These are phyloP conservation scores for Aspergillus transmontanensis DNA, from an alignment of 2,329 filamentous ascomycete species.

Conservation along the genomic window DNA sequence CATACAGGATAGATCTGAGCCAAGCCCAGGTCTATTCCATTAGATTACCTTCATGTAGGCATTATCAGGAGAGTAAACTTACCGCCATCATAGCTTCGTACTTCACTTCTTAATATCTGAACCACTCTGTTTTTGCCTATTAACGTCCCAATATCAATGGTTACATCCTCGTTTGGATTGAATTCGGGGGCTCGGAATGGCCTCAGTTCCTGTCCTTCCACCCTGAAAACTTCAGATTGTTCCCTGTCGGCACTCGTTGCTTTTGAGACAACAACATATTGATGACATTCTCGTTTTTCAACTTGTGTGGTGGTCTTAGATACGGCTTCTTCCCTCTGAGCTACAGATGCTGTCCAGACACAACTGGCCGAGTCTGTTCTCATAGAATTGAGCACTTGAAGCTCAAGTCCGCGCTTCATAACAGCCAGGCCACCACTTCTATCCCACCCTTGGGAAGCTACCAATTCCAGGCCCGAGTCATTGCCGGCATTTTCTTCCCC, in stretches of 20 bases:
- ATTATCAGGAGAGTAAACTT: constrained; percentile 41
- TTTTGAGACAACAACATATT: constrained; percentile 82
- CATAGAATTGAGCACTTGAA: constrained; percentile 69
- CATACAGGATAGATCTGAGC: constrained; percentile 90
- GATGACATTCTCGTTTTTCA: constrained; percentile 61
- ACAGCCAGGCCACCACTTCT: constrained; percentile 70
- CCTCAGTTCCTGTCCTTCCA: constrained; percentile 74
- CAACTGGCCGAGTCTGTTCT: constrained; percentile 72
- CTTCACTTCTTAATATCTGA: constrained; percentile 82
- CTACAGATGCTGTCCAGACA: constrained; percentile 74
- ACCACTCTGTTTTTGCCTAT: constrained; percentile 80
- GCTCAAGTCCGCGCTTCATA: constrained; percentile 76
- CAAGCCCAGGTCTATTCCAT: constrained; percentile 71
- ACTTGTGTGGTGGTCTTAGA: constrained; percentile 51
- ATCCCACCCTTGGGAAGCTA: constrained; percentile 58
- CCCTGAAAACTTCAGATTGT: constrained; percentile 74
- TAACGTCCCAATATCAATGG: constrained; percentile 81
- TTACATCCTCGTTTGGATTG: constrained; percentile 83
- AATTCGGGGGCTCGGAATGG: constrained; percentile 83
- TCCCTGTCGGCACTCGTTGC: constrained; percentile 66
- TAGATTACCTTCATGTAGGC: constrained; percentile 14
- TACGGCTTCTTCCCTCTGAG: constrained; percentile 50
- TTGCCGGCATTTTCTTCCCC: constrained; percentile 51
- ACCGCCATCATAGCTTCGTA: constrained; percentile 90
- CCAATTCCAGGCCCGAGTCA: constrained; percentile 49